Evolutionary conservation across 2,329 filamentous ascomycete species (phyloP), one percentile per base, ranked within the genome.

Genomic region (Alternaria postmessia): DNA sequence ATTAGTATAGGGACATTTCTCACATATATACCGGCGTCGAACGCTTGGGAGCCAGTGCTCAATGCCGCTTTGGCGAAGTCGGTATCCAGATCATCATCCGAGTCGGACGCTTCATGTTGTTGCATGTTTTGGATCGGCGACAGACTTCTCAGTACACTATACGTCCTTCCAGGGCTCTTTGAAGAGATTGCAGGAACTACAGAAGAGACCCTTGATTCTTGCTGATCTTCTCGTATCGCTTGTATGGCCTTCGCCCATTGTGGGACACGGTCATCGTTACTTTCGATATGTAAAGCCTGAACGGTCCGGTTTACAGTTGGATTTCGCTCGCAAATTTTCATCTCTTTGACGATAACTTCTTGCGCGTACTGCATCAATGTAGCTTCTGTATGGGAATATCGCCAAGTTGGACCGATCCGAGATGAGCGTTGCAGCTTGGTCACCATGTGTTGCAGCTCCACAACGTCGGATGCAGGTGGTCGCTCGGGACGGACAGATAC

Each of bases 31-130:
- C 54, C 44, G 8, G 58, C 46, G 9, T 70, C 62, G 62, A 75
- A 75, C 20, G 70, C 65, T 51, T 63, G 52, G 8, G 54, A 62
- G 12, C 68, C 73, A 3, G 65, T 67, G 7, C 66, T 64, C 20
- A 73, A 60, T 11, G 73, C 72, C 47, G 68, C 63, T 55, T 64
- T 68, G n/a, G 67, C 70, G 30, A 73, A 54, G 30, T 75, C 72
- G 9, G 63, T 59, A 4, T 66, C 52, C 34, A 75, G 57, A 51
- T 74, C 72, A 53, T 75, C 69, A 14, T 74, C 72, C 30, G 48
- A 66, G 18, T 68, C 65, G 22, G 55, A 53, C 24, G 32, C n/a
- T 24, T 47, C 48, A 46, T 32, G 42, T 46, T 36, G 18, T 52
- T 51, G 55, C 42, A 39, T 28, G 20, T 38, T 24, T 38, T 41